These are phyloP conservation scores for Vitis hybrid DNA, from an alignment of 177 flowering plant genomes.

Conservation along the genomic window DNA sequence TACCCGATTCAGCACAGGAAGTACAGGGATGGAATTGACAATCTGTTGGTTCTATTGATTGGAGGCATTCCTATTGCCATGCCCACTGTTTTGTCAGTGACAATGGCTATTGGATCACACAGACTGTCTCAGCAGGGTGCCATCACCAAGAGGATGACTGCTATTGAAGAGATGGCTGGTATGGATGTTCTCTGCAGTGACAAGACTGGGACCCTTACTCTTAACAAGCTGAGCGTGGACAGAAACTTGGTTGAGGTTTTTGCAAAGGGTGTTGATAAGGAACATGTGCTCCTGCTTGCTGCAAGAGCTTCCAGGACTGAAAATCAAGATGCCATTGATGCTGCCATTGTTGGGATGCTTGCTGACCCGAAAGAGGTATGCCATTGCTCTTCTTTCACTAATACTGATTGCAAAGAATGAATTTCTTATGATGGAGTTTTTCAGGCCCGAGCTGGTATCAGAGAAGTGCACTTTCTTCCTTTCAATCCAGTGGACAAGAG, in stretches of 20 bases:
- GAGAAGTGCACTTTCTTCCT: conserved; percentile 69
- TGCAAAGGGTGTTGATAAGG: conserved; percentile 61
- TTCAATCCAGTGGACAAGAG: conserved; percentile 79
- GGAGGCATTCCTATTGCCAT: conserved; percentile 84
- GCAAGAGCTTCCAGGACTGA: conserved; percentile 72
- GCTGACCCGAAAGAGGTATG: conserved; percentile 77
- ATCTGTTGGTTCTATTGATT: conserved; percentile 67
- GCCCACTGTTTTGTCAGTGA: conserved; percentile 79
- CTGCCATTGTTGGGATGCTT: conserved; percentile 74
- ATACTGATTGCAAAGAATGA: too few relatives aligned
- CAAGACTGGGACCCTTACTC: conserved; percentile 72
- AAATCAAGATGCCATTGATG: conserved; percentile 79
- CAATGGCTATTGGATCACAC: conserved; percentile 88
- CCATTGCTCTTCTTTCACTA: background rate
- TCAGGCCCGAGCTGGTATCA: conserved; percentile 67
- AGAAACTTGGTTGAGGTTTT: conserved; percentile 62
- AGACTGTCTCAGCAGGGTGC: conserved; percentile 80
- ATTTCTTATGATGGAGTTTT: background rate
- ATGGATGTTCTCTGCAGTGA: conserved; percentile 86
- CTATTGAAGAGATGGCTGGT: conserved; percentile 81
- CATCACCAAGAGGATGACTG: conserved; percentile 81
- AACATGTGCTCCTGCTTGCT: conserved; percentile 57
- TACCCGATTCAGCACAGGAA: conserved; percentile 67
- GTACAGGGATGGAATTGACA: conserved; percentile 70
- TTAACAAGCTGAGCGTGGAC: conserved; percentile 67